A percentile compares a stretch with the other conserved stretches of the same genome.
phyloP scores from a whole-genome alignment of 345 rosid genomes.

The Eutrema heterophyllum region DNA sequence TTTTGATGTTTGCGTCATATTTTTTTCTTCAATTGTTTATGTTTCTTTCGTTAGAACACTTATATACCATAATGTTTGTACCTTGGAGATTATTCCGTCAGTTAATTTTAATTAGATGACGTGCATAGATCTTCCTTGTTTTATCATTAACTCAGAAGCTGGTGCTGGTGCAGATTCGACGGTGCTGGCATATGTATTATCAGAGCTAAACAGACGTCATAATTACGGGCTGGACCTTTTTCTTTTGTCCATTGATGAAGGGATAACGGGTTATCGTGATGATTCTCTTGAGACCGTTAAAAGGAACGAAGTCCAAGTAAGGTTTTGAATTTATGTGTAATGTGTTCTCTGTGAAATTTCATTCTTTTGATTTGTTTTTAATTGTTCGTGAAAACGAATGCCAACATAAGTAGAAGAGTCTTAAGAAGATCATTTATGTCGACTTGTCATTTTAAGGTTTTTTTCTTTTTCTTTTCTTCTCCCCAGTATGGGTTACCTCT shows the following conservation, averaged over 20 bases:
- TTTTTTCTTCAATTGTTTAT: too few relatives aligned
- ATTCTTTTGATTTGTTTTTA: too few relatives aligned
- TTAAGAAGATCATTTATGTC: too few relatives aligned
- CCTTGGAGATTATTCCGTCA: background rate
- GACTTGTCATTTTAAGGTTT: background rate
- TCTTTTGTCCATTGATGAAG: conserved; percentile 85
- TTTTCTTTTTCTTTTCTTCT: background rate
- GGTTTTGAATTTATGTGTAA: background rate
- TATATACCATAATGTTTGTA: too few relatives aligned
- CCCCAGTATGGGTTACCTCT: conserved; percentile 82
- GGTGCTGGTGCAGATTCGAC: conserved; percentile 66
- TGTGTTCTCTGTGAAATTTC: too few relatives aligned
- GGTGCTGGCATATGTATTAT: conserved; percentile 70
- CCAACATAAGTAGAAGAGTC: too few relatives aligned
- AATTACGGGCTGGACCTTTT: conserved; percentile 72
- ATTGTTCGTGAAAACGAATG: too few relatives aligned
- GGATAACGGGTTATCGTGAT: conserved; percentile 88
- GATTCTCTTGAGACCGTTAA: conserved; percentile 94
- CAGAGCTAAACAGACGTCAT: conserved; percentile 71
- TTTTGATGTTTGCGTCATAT: too few relatives aligned
- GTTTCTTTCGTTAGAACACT: too few relatives aligned
- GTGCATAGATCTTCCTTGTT: background rate
- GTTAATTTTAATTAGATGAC: background rate
- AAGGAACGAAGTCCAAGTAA: conserved; percentile 82
- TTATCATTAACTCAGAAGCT: background rate